Base-by-base conservation (phyloP, 805 yeast species). In the Starmerella tilneyi region DNA sequence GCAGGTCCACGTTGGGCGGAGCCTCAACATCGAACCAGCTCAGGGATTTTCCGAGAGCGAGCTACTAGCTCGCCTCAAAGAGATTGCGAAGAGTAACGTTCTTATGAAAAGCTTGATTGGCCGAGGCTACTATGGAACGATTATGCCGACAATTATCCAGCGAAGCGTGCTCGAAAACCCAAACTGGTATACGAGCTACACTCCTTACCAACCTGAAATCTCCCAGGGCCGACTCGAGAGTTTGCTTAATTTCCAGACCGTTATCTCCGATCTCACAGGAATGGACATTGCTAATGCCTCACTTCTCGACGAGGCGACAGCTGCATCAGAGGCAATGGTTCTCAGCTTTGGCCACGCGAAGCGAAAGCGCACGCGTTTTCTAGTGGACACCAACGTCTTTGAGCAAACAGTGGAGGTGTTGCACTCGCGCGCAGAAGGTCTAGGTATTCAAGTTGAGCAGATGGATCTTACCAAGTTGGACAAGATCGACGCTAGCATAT, bases 201-300 rank as follows among this genome's bases (percentile, higher is more conserved):
- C 98, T 20, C 98, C 98, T 28, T 92, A 92, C 64, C 98, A 92
- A 68, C 96, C 98, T 0, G 98, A 92, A 63, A 88, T 92, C 47
- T 82, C 96, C 1, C 98, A 92, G 66, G 98, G 98, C 44, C 78
- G 98, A 57, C 72, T 92, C 56, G 95, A 89, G 66, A 78, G 92
- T 19, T 69, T 92, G 51, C 69, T 92, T 51, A 92, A 92, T 65
- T 92, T 75, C 67, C 98, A 92, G 67, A 92, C 98, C n/a, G 71
- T 89, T 59, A 72, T 92, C 13, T 66, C 86, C 23, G 94, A 92
- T 49, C 72, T 92, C 53, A 92, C 98, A 0, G 98, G 97, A 1
- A 71, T 92, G 66, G 81, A 85, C n/a, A 78, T 92, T 57, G 88
- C 97, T 41, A 92, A 92, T 62, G 94, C 96, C 2, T 89, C 97